Conservation (phyloP, 2,329 filamentous ascomycete species). For the Xylariaceae sp. region DNA sequence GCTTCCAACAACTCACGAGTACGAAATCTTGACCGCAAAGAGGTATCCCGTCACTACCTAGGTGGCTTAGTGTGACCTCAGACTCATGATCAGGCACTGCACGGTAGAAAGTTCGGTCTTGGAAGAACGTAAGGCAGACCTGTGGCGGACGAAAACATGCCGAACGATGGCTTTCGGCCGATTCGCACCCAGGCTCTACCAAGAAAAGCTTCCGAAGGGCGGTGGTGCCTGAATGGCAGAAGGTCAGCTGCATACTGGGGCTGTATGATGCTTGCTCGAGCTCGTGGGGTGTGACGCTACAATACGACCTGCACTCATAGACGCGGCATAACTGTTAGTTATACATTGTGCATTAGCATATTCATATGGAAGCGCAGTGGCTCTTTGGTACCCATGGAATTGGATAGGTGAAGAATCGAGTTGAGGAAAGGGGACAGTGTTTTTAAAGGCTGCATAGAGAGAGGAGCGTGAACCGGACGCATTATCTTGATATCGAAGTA, state of each 20-base stretch:
- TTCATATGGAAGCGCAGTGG: slow-evolving; percentile 1
- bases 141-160: slow-evolving; percentile 7
- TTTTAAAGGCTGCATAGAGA: no score
- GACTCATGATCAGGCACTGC: not conserved
- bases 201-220: slow-evolving; percentile 15
- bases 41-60: slow-evolving; percentile 3
- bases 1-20: no score
- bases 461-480: no score
- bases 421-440: no score
- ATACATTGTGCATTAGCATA: slow-evolving; percentile 7
- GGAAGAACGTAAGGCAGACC: slow-evolving; percentile 7
- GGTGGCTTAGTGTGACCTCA: slow-evolving; percentile 8
- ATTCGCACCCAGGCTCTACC: slow-evolving; percentile 7
- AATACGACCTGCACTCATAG: slow-evolving; percentile 11
- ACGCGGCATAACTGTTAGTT: slow-evolving; percentile 11
- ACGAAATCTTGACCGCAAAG: slow-evolving; percentile 5
- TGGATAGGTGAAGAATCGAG: no score
- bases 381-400: slow-evolving; percentile 7
- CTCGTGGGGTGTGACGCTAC: slow-evolving; percentile 16
- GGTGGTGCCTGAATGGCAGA: slow-evolving; percentile 20
- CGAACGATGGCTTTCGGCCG: slow-evolving; percentile 1
- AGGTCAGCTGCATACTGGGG: slow-evolving; percentile 15
- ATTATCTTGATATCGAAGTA: slow-evolving; percentile 9
- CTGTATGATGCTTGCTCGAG: slow-evolving; percentile 15
- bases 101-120: slow-evolving; percentile 5